These are phyloP conservation scores for Coprinopsis strossmayeri DNA, from an alignment of 768 basidiomycete genomes.

Conservation along the genomic window DNA sequence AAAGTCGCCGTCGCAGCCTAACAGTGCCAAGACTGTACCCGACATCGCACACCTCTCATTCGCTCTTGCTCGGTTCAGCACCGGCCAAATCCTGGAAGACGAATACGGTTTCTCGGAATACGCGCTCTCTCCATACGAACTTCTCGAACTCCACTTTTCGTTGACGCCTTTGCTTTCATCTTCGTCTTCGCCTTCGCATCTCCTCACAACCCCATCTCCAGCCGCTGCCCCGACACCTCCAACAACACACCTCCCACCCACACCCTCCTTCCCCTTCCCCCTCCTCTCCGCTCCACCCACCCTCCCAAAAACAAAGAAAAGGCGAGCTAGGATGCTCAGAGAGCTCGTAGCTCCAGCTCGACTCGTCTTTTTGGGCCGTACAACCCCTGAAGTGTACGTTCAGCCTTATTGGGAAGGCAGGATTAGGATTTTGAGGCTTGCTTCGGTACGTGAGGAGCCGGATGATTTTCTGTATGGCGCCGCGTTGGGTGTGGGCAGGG, in stretches of 20 bases:
- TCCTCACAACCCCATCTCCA: too few relatives aligned
- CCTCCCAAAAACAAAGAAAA: conserved; percentile 10
- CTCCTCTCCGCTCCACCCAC: conserved; percentile 10
- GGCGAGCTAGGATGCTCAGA: background rate
- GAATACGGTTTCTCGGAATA: conserved; percentile 53
- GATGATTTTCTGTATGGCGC: conserved; percentile 5
- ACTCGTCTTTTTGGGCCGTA: conserved; percentile 11
- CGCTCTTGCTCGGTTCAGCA: conserved; percentile 58
- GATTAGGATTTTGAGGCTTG: conserved; percentile 43
- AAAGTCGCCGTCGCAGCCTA: too few relatives aligned
- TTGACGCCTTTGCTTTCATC: conserved; percentile 4
- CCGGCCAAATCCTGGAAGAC: conserved; percentile 66
- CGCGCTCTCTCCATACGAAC: conserved; percentile 51
- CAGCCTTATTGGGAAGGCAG: conserved; percentile 55
- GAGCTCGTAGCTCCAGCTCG: conserved; percentile 15
- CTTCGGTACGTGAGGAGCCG: conserved; percentile 17
- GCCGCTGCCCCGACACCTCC: too few relatives aligned
- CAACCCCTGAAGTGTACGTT: conserved; percentile 28
- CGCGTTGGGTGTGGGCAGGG: conserved; percentile 1
- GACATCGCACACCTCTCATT: conserved; percentile 22
- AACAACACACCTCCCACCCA: conserved; percentile 8
- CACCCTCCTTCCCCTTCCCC: conserved; percentile 10
- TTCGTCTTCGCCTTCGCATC: too few relatives aligned
- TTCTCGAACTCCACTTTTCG: conserved; percentile 59
- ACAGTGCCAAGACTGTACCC: conserved; percentile 1